A percentile compares a stretch with the other conserved stretches of the same genome.
Conservation (phyloP, 2,329 filamentous ascomycete genomes). For the Diaporthe capsici region DNA sequence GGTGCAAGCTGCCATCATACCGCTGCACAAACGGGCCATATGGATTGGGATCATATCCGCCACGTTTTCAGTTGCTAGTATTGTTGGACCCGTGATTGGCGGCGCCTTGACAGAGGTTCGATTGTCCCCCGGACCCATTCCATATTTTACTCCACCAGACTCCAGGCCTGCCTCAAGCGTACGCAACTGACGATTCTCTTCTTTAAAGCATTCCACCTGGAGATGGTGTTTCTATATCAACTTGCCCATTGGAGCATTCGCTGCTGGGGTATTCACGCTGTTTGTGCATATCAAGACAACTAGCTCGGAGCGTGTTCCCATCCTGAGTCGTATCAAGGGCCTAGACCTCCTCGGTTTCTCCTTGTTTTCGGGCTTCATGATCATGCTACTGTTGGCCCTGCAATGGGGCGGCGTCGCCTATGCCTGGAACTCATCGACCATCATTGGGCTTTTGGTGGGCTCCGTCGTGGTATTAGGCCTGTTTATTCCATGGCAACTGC, state of each 20-base stretch:
- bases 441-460: slow-evolving; percentile 54
- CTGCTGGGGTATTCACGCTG: slow-evolving; percentile 45
- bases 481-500: slow-evolving; percentile 52
- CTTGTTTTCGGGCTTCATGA: slow-evolving; percentile 55
- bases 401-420: slow-evolving; percentile 58
- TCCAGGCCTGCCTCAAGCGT: not conserved
- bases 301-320: slow-evolving; percentile 47
- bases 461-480: slow-evolving; percentile 43
- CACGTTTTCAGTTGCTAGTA: slow-evolving; percentile 8
- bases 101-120: slow-evolving; percentile 8
- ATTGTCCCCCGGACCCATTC: not conserved
- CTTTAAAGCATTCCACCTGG: not conserved
- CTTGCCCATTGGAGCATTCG: slow-evolving; percentile 25
- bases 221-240: slow-evolving; percentile 33
- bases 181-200: not conserved
- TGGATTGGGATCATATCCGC: slow-evolving; percentile 37
- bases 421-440: slow-evolving; percentile 51
- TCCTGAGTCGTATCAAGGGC: slow-evolving; percentile 56
- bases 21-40: slow-evolving; percentile 42
- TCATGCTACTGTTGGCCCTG: slow-evolving; percentile 57
- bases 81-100: slow-evolving; percentile 17
- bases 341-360: slow-evolving; percentile 57
- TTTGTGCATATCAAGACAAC: slow-evolving; percentile 54
- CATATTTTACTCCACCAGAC: too few relatives aligned
- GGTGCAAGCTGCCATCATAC: slow-evolving; percentile 9